Base-by-base conservation (phyloP, 2,329 filamentous ascomycete species). In the Byssothecium circinans region DNA sequence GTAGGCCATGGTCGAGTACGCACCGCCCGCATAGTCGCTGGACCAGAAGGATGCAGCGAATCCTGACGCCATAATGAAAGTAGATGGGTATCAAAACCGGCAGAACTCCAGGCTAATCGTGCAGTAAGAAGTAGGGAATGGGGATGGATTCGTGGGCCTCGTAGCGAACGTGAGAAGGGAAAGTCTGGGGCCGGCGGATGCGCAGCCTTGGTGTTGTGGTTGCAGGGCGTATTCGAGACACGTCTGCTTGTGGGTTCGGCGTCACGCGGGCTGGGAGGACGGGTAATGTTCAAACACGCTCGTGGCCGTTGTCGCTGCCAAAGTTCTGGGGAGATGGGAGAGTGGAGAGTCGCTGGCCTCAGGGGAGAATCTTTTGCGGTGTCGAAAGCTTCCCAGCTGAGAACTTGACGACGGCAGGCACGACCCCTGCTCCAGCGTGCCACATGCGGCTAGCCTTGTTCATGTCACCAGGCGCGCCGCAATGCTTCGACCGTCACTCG, bases 31-130 rank as follows among this genome's bases (percentile, higher is more conserved):
- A 80, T 97, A 97, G 81, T 99, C 94, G 70, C 84, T 84, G 53
- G 94, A 96, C 94, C 94, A 99, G 77, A 99, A 97, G 41, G 91
- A 96, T 76, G 92, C 90, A 61, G 91, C 86, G 75, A 99, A 97
- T 64, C 89, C 68, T 25, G 67, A 58, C 42, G 65, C 55, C 66
- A 69, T 69, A 40, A 44, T 56, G 55, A 53, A 38, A 55, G 47
- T 37, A 46, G 29, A 36, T 48, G 42, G 49, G 57, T 56, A 58
- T 58, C 53, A 56, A 50, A 49, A 49, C 43, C 33, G 29, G 25
- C 25, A 49, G 41, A 57, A 56, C 49, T 52, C 50, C 49, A 43
- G 30, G 57, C 53, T 54, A 43, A 40, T 20, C 22, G 46, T 46
- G 37, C 38, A 53, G 22, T 36, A 48, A 43, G 22, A 30, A 11